Percentiles rank a stretch among this genome's conserved stretches.
Conservation (phyloP, 345 rosid species). For the Brassica cretica region DNA sequence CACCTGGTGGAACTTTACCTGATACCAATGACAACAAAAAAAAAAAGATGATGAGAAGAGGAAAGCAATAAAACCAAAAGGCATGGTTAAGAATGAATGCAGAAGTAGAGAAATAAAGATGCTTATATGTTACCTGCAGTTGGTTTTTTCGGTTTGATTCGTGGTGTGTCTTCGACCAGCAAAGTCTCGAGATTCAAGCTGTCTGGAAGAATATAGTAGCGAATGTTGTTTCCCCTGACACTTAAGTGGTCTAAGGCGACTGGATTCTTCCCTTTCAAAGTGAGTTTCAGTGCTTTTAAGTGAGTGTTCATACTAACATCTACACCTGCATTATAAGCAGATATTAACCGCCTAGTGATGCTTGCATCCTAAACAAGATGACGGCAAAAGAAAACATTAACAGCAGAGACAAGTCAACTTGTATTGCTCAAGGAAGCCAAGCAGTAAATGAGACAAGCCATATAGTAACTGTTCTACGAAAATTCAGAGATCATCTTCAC, state of each 20-base stretch:
- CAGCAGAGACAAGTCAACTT: not conserved
- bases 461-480: no score
- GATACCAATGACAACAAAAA: slow-evolving; percentile 4
- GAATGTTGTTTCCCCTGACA: slow-evolving; percentile 95
- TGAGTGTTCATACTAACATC: slow-evolving; percentile 99
- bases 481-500: no score
- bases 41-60: slow-evolving; percentile 12
- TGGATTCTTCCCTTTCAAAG: slow-evolving; percentile 94
- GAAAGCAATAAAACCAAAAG: not conserved
- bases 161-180: slow-evolving; percentile 92
- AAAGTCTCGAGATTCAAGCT: slow-evolving; percentile 96
- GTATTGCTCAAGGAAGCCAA: not conserved
- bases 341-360: not conserved
- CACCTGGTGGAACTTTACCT: slow-evolving; percentile 69
- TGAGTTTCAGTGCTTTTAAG: slow-evolving; percentile 90
- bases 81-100: not conserved
- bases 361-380: not conserved
- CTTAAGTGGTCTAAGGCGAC: slow-evolving; percentile 89
- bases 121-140: slow-evolving; percentile 65
- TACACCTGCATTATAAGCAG: slow-evolving; percentile 58
- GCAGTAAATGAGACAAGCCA: not conserved
- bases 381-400: not conserved
- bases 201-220: slow-evolving; percentile 96
- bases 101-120: not conserved
- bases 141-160: slow-evolving; percentile 94